phyloP scores from a whole-genome alignment of 2,329 filamentous ascomycete genomes.

The Epichloe brachyelytri region DNA sequence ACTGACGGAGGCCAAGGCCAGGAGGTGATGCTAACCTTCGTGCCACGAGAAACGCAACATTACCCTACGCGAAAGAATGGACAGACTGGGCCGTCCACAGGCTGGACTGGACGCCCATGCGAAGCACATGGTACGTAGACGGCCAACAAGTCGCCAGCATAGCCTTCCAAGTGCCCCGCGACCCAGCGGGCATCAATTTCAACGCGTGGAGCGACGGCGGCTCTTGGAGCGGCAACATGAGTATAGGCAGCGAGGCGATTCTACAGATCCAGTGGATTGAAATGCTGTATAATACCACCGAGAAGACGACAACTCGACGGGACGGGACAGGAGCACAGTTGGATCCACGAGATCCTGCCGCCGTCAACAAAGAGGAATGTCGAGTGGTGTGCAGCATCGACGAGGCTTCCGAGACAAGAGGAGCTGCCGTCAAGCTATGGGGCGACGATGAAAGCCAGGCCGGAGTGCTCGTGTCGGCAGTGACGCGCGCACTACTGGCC shows the following conservation, averaged over 20 bases:
- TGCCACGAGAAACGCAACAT: conserved; percentile 34
- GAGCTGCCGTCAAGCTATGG: conserved; percentile 13
- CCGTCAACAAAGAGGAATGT: conserved; percentile 9
- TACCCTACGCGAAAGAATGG: conserved; percentile 32
- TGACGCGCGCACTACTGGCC: not conserved
- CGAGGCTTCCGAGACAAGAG: conserved; percentile 17
- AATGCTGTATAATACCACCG: conserved; percentile 38
- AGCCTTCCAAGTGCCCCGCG: conserved; percentile 40
- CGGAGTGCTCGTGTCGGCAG: not conserved
- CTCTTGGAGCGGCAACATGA: conserved; percentile 47
- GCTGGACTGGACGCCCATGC: conserved; percentile 16
- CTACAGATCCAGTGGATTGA: conserved; percentile 52
- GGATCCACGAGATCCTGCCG: not conserved
- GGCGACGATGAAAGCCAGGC: conserved; percentile 9
- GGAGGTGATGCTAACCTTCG: conserved; percentile 30
- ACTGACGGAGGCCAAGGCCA: conserved; percentile 8
- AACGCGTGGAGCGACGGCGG: conserved; percentile 52
- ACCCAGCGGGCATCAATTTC: conserved; percentile 38
- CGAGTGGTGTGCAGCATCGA: conserved; percentile 22
- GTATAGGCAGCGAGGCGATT: conserved; percentile 31
- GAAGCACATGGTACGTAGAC: conserved; percentile 44
- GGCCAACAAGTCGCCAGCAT: conserved; percentile 37
- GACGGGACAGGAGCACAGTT: too few relatives aligned
- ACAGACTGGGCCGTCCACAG: conserved; percentile 45
- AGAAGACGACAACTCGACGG: not conserved